Percentiles rank a stretch among this genome's conserved stretches.
phyloP scores from a whole-genome alignment of 2,329 filamentous ascomycete genomes.

The Nemania sp. region DNA sequence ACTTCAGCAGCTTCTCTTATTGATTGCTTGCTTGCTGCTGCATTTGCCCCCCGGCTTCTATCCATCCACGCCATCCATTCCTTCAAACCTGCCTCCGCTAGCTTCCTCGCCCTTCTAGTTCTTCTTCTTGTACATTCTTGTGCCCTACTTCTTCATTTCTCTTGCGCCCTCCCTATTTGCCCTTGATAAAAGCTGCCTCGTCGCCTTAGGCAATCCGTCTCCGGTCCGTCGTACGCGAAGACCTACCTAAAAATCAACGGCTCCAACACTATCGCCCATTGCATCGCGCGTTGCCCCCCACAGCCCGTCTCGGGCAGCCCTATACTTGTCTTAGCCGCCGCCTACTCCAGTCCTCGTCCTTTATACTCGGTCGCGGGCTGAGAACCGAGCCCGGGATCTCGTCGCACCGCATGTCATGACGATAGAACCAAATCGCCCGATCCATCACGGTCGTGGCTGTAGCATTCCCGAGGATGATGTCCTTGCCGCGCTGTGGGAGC shows the following conservation, averaged over 20 bases:
- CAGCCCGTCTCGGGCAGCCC: not conserved
- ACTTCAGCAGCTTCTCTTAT: conserved; percentile 27
- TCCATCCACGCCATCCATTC: conserved; percentile 16
- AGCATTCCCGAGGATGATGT: conserved; percentile 59
- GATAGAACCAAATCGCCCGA: conserved; percentile 57
- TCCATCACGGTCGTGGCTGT: conserved; percentile 51
- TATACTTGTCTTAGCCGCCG: conserved; percentile 2
- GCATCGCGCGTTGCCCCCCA: not conserved
- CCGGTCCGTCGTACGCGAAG: conserved; percentile 10
- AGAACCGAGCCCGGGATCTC: conserved; percentile 25
- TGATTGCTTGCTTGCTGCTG: no score
- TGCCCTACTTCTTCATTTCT: not conserved
- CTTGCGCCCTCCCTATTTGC: not conserved
- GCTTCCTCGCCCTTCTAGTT: conserved; percentile 5
- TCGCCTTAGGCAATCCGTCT: not conserved
- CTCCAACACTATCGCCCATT: not conserved
- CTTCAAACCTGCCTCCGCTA: conserved; percentile 9
- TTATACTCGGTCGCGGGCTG: conserved; percentile 16
- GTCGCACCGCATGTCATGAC: conserved; percentile 56
- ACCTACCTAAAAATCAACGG: conserved; percentile 8
- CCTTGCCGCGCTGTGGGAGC: conserved; percentile 70
- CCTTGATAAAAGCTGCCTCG: not conserved
- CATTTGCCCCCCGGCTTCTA: conserved; percentile 25
- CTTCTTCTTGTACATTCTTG: conserved; percentile 28
- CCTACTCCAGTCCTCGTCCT: conserved; percentile 7